A percentile compares a stretch with the other conserved stretches of the same genome.
Conservation (phyloP, 331 rosid genomes). For the Telfairia occidentalis region DNA sequence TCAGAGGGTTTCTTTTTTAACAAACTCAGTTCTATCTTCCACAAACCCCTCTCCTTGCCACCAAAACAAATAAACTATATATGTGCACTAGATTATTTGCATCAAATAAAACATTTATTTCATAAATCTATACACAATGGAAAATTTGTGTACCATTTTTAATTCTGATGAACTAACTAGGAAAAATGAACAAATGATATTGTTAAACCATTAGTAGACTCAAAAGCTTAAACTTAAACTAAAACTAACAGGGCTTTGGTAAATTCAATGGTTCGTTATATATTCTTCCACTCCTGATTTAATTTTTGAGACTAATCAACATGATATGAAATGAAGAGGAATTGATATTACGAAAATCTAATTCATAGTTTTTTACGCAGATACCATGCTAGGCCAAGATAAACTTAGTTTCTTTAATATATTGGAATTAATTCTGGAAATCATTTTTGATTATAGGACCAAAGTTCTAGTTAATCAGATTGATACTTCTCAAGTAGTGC, state of each 20-base stretch:
- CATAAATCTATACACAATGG: neutral
- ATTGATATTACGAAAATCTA: neutral
- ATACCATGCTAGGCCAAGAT: neutral
- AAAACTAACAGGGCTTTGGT: neutral
- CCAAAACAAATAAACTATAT: neutral
- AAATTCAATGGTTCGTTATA: neutral
- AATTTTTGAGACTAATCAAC: neutral
- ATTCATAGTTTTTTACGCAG: neutral
- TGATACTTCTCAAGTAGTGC: neutral
- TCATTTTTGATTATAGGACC: neutral
- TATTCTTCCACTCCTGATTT: neutral
- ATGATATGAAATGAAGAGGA: neutral
- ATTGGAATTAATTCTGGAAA: neutral
- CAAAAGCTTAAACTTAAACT: neutral
- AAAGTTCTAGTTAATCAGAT: neutral
- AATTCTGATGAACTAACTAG: neutral
- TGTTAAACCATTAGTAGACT: neutral
- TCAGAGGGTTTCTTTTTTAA: neutral
- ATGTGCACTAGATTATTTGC: neutral
- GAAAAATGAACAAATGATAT: neutral
- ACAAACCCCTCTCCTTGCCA: neutral
- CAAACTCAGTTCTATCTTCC: neutral
- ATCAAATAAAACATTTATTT: neutral
- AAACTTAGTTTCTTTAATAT: neutral
- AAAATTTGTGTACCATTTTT: neutral